phyloP scores from a whole-genome alignment of 2,329 filamentous ascomycete genomes.

The Ophiostoma perfectum region DNA sequence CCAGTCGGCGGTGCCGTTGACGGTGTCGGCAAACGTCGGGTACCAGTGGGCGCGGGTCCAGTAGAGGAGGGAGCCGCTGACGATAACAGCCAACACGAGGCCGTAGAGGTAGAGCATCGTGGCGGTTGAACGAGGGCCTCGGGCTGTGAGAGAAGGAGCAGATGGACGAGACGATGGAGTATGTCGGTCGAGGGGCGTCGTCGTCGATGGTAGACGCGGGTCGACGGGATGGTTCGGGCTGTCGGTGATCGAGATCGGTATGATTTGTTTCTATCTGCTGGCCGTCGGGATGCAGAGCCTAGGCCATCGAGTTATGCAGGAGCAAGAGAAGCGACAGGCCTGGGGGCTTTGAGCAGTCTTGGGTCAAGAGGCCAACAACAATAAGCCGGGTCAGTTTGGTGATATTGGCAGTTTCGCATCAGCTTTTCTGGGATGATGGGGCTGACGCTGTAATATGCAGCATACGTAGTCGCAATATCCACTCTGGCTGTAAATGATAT shows the following conservation, averaged over 20 bases:
- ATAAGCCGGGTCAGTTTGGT: no score
- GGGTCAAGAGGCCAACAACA: no score
- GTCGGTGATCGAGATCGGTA: no score
- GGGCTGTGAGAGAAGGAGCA: neutral
- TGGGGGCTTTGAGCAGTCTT: no score
- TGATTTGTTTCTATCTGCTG: no score
- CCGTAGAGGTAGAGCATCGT: constrained; percentile 82
- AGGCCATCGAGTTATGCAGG: no score
- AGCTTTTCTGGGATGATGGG: neutral
- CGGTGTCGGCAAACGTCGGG: constrained; percentile 48
- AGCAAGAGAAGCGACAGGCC: no score
- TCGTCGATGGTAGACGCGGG: no score
- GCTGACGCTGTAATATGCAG: constrained; percentile 11
- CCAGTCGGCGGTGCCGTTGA: constrained; percentile 42
- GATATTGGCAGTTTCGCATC: neutral
- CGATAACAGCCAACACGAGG: constrained; percentile 64
- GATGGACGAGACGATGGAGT: no score
- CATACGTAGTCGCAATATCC: constrained; percentile 12
- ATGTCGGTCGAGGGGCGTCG: no score
- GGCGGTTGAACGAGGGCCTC: constrained; percentile 27
- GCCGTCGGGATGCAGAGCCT: no score
- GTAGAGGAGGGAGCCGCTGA: constrained; percentile 71
- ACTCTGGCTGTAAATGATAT: constrained; percentile 9
- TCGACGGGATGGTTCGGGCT: no score
- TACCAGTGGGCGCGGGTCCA: constrained; percentile 75